Conservation (phyloP, 169 alveolate species). For the Cyclospora cayetanensis region DNA sequence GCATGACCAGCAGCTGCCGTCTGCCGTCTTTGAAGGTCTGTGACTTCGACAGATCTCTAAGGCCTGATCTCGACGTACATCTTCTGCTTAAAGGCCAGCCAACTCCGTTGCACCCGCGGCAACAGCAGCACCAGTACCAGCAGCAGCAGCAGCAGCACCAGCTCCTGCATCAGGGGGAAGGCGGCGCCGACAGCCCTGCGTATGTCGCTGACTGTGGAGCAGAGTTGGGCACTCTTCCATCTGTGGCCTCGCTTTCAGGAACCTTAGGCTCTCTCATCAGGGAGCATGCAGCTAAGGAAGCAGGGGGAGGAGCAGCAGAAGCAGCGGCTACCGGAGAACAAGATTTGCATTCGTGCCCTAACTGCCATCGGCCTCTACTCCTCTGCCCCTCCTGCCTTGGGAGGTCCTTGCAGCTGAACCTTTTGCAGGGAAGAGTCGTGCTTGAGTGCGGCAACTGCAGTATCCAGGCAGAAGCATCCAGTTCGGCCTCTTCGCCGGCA, state of each 20-base stretch:
- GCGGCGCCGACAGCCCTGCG: conserved; percentile 20
- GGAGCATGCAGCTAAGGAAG: conserved; percentile 43
- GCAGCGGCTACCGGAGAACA: conserved; percentile 24
- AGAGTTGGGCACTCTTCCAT: conserved; percentile 9
- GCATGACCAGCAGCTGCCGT: background rate
- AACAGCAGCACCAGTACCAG: conserved; percentile 9
- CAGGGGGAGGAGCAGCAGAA: conserved; percentile 1
- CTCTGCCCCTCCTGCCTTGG: conserved; percentile 85
- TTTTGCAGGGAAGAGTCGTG: conserved; percentile 77
- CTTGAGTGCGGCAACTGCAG: conserved; percentile 81
- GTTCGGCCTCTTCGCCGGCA: background rate
- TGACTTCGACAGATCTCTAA: background rate
- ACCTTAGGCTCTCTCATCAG: conserved; percentile 20
- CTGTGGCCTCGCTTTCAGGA: conserved; percentile 11
- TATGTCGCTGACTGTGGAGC: conserved; percentile 44
- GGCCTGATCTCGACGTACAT: conserved; percentile 17
- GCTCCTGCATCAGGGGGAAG: conserved; percentile 29
- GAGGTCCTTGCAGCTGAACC: conserved; percentile 76
- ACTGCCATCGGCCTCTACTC: conserved; percentile 60
- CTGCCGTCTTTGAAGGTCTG: background rate
- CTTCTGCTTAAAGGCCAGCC: conserved; percentile 41
- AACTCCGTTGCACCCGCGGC: conserved; percentile 35
- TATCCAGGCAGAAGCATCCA: conserved; percentile 6
- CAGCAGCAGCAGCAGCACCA: conserved; percentile 24
- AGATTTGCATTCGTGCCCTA: conserved; percentile 50